Base-by-base conservation (phyloP, 1,139 yeast species). In the Pichia sp. region DNA sequence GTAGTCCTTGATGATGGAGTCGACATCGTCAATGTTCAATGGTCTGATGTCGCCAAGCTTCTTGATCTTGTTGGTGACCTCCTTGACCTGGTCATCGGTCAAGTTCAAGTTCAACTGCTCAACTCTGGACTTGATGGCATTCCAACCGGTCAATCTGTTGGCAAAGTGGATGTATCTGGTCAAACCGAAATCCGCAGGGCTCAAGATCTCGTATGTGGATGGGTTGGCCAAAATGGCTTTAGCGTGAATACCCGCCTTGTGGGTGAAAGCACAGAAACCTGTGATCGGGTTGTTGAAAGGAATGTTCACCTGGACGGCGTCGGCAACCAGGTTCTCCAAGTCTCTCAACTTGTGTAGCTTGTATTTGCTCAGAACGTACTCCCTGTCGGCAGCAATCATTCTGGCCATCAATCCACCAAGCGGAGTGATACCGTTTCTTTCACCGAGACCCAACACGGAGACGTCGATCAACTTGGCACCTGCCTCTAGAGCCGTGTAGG, bases 271-370 rank as follows among this genome's bases (percentile, higher is more conserved):
- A 79, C 98, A 93, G 85, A 93, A 93, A 54, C 99, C 99, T 50
- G 99, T 93, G 72, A 93, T 90, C 65, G 98, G 98, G 78, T 93
- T 93, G 82, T 93, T 93, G 80, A 93, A 93, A 59, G 99, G 99
- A 69, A 93, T 84, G 74, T 92, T 92, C 60, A 93, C 97, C 75
- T 90, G 96, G 54, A 93, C 98, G 34, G 97, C 96, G 62, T 92
- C 97, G 53, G 98, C 98, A 59, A 93, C 97, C 72, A 93, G 78
- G 73, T 87, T 90, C 75, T 93, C 99, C 70, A 93, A 79, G 69
- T 93, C 98, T 77, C 98, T 86, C 66, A 93, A 82, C 80, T 92
- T 92, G 77, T 92, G 97, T 65, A 93, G 79, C 79, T 93, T 93
- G 78, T 93, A 93, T 78, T 93, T 93, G 72, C 95, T 84, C 70